Evolutionary conservation across 2,329 filamentous ascomycete species (phyloP).

Genomic region (Magnaporthales sp.): DNA sequence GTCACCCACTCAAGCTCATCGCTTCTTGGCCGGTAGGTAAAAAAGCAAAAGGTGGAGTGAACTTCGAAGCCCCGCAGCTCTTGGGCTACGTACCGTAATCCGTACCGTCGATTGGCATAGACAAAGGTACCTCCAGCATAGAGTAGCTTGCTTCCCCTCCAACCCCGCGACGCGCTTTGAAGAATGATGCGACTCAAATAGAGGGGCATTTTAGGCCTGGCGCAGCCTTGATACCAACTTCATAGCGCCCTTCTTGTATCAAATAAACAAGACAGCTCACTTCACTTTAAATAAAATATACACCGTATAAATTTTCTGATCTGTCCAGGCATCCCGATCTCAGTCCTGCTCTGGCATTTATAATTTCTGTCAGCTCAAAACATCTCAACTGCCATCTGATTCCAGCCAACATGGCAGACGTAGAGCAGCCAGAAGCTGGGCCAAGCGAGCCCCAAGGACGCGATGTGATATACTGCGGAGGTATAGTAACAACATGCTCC

Average conservation of each 20-base stretch:
- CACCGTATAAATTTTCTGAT: background rate
- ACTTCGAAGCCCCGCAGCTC: background rate
- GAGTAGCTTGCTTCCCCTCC: background rate
- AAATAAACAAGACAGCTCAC: background rate
- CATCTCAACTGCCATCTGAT: background rate
- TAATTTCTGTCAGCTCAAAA: background rate
- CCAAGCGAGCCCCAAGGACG: conserved; percentile 4
- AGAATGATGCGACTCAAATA: background rate
- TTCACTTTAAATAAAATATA: background rate
- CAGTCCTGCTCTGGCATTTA: background rate
- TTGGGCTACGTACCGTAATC: background rate
- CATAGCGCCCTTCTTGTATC: background rate
- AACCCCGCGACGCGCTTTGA: conserved; percentile 2
- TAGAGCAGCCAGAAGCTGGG: conserved; percentile 5
- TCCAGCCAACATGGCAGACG: background rate
- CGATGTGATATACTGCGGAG: conserved; percentile 5
- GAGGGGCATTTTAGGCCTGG: background rate
- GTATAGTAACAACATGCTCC: background rate
- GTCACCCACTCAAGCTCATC: background rate
- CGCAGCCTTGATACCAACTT: background rate
- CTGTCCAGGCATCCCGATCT: background rate
- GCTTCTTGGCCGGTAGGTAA: background rate
- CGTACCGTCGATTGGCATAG: background rate
- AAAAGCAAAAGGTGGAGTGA: background rate
- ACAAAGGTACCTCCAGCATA: background rate